Evolutionary conservation across 2,329 filamentous ascomycete species (phyloP), one percentile per base, ranked within the genome.

Genomic region (Thelonectria discophora): DNA sequence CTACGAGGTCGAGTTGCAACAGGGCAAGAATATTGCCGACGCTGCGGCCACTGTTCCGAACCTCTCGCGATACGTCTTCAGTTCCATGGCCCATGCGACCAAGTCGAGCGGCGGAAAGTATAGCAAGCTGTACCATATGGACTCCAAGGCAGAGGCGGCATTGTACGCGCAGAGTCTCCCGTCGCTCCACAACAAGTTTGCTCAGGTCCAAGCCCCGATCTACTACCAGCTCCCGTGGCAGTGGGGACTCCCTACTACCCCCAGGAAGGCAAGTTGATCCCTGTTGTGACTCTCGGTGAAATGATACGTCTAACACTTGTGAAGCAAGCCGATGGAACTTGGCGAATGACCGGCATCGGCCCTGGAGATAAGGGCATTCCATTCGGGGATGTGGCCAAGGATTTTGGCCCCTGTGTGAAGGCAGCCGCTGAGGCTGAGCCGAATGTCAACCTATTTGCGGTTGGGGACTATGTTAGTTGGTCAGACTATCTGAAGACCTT

Each of bases 11-110:
- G 65, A 68, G 34, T 70, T 79, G 8, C 75, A 75, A 4, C 67
- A 69, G 17, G 67, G 67, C 5, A 69, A 63, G 62, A 88, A 87
- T 60, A 83, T 88, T 30, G 82, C 79, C 3, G 61, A 63, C 24
- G 65, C 65, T 21, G 65, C 64, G 5, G 56, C 58, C 3, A 52
- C 61, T 8, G 43, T 65, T 24, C 30, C 46, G n/a, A 43, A 34
- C 2, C 43, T 68, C 10, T 49, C 58, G 13, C 55, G 64, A 8
- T 63, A 61, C 37, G 39, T 68, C 13, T 58, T 66, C 50, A 60
- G 55, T 15, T 59, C 64, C 27, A 55, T 68, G 27, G 47, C 61
- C 11, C 21, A 61, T 43, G 56, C 64, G 15, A 66, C 54, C 8
- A 68, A 65, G 50, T 62, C 46, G 43, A 66, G 63, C 40, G 37